Base-by-base conservation (phyloP, 2,329 filamentous ascomycete species). In the Penicillium sp. region DNA sequence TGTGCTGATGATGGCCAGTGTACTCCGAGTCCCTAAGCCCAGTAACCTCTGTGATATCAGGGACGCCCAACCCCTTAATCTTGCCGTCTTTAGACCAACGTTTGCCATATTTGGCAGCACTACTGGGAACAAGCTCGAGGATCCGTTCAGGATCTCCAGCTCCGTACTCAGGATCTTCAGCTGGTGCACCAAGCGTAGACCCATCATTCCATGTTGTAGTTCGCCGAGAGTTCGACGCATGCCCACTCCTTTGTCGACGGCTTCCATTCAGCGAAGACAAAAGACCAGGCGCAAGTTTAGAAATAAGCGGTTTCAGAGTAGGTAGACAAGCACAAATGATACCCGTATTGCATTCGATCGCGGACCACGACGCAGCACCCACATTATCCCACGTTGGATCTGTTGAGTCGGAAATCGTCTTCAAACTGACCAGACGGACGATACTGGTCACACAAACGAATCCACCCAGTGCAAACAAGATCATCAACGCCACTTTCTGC, bases 301-400 rank as follows among this genome's bases (percentile, higher is more conserved):
- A 66, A 31, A 75, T 26, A 3, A 76, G 64, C 2, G 74, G 74
- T 14, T 73, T 74, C 2, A 76, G 67, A 14, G 73, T 75, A 7
- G 75, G 75, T 0, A 78, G 68, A 55, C 74, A 77, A 45, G 74
- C 75, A 60, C 75, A 76, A 45, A 76, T 76, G 35, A 77, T 76
- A 3, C 74, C 74, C 4, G 70, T 68, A 55, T 74, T 75, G 63
- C 71, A 73, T 69, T 78, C 75, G 26, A 77, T 65, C 6, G 72
- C 68, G 24, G 74, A 75, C 74, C 74, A 76, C 42, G 69, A 67
- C 14, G 72, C 71, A 1, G 72, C 71, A 29, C 62, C 68, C 42
- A 74, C 70, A 55, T 71, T 73, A 55, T 75, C 69, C 26, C 71
- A 73, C 46, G 72, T 74, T 14, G 68, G 72, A 56, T 74, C 72